Evolutionary conservation across 1,284 basidiomycete genomes (phyloP), one percentile per base, ranked within the genome.

Genomic region (Irpex lacteus): DNA sequence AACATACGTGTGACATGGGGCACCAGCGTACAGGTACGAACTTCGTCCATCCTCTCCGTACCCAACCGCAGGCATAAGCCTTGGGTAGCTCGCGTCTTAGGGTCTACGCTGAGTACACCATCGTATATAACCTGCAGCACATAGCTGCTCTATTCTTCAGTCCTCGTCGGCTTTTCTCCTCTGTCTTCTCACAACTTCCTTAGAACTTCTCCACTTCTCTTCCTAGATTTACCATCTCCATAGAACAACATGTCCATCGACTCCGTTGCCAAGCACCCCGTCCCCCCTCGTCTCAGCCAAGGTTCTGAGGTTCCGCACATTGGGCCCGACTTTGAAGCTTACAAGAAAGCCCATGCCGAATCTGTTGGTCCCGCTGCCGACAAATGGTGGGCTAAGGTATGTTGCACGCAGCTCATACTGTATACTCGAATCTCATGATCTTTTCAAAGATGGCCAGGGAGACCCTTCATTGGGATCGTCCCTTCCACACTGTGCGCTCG

Each of bases 381-480:
- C 71, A 80, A 84, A 69, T 98, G 94, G 91, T 98, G 96, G 95
- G 87, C 86, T 59, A 86, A 90, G 83, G 93, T 91, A 60, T 62
- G 87, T 75, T 34, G 32, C 32, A 19, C 5, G n/a, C 11, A 21
- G 15, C 11, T 19, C 5, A 7, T 5, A 54, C 13, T 26, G 11
- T 11, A 18, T 11, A 19, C n/a, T n/a, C 40, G 11, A n/a, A 47
- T n/a, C n/a, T 47, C 11, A 47, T 47, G 11, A 4, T 0, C 40
- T 47, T 50, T 58, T 32, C 47, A 53, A 66, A 97, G 90, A 84
- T 88, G 73, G 97, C 96, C 1, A 84, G 83, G 66, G 88, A 95
- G 69, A 87, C 85, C 34, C 81, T 99, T 38, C 81, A 92, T 77
- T 99, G 97, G 96, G 90, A 96, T 75, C 85, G 90, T 37, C 94